Conservation (phyloP, 2,329 filamentous ascomycete genomes). For the Ascochyta viciae-villosae region DNA sequence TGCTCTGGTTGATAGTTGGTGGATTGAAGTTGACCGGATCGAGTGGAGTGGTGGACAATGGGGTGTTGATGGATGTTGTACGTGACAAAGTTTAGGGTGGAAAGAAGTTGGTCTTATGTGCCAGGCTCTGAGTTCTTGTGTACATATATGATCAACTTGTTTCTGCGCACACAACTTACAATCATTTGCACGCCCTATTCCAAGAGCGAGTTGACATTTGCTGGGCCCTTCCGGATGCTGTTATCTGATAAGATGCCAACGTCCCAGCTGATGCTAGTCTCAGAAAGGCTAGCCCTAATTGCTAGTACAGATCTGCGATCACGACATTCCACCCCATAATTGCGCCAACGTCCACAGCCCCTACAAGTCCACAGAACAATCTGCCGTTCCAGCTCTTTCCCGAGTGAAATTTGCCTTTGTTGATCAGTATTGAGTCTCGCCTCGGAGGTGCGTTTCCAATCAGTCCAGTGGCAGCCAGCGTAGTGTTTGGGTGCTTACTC, state of each 20-base stretch:
- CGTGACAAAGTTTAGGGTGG: no score
- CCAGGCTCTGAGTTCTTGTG: no score
- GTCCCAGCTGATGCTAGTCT: not conserved
- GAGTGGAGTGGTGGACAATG: not conserved
- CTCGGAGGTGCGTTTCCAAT: constrained; percentile 15
- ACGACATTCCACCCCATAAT: constrained; percentile 47
- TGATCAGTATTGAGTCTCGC: constrained; percentile 17
- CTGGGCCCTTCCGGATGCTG: not conserved
- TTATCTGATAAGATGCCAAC: not conserved
- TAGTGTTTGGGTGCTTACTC: constrained; percentile 10
- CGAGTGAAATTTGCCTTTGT: constrained; percentile 5
- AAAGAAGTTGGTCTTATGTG: no score
- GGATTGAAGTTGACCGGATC: not conserved
- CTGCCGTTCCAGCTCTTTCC: constrained; percentile 13
- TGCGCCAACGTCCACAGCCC: constrained; percentile 27
- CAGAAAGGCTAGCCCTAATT: not conserved
- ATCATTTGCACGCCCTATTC: not conserved
- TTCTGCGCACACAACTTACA: not conserved
- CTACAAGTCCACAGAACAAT: constrained; percentile 5
- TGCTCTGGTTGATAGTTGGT: constrained; percentile 18
- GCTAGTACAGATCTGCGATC: constrained; percentile 36
- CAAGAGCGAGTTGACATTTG: not conserved
- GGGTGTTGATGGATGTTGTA: not conserved
- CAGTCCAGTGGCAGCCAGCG: constrained; percentile 28
- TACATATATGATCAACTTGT: not conserved